phyloP scores from a whole-genome alignment of 208 protist species.

The Endotrypanum monterogeii region DNA sequence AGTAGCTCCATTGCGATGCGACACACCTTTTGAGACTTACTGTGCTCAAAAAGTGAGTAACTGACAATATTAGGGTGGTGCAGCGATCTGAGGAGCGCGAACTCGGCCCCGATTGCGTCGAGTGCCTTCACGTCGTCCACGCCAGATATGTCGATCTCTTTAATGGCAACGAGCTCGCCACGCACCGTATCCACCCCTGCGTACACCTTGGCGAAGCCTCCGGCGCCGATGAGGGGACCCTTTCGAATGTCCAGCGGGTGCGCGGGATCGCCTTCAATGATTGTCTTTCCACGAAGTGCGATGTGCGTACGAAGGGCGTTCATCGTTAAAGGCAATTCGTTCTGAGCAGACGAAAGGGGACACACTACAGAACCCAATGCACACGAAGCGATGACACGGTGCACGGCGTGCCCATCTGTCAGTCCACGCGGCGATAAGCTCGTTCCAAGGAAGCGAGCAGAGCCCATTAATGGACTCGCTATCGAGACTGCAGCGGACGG shows the following conservation, averaged over 20 bases:
- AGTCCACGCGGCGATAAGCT: constrained; percentile 10
- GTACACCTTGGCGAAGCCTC: constrained; percentile 88
- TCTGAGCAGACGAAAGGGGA: constrained; percentile 32
- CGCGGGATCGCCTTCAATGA: constrained; percentile 62
- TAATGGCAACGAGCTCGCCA: constrained; percentile 87
- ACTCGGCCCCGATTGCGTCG: constrained; percentile 81
- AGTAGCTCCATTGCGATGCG: constrained; percentile 91
- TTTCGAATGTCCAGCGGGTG: constrained; percentile 74
- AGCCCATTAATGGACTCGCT: constrained; percentile 25
- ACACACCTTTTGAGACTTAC: constrained; percentile 81
- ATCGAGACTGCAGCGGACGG: background rate
- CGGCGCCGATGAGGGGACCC: constrained; percentile 74
- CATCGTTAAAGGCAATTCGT: constrained; percentile 54
- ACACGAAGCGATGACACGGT: constrained; percentile 29
- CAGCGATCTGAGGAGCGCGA: constrained; percentile 81
- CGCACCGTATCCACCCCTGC: constrained; percentile 80
- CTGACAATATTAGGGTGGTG: constrained; percentile 89
- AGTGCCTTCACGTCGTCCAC: constrained; percentile 74
- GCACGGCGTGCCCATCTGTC: constrained; percentile 14
- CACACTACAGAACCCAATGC: constrained; percentile 31
- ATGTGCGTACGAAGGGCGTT: constrained; percentile 60
- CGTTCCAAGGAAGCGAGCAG: constrained; percentile 12
- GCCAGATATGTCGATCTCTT: constrained; percentile 84
- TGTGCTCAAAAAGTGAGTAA: constrained; percentile 90
- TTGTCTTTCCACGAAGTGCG: constrained; percentile 58